These are phyloP conservation scores for Xylariaceae sp. DNA, from an alignment of 2,329 filamentous ascomycete genomes.

Conservation along the genomic window DNA sequence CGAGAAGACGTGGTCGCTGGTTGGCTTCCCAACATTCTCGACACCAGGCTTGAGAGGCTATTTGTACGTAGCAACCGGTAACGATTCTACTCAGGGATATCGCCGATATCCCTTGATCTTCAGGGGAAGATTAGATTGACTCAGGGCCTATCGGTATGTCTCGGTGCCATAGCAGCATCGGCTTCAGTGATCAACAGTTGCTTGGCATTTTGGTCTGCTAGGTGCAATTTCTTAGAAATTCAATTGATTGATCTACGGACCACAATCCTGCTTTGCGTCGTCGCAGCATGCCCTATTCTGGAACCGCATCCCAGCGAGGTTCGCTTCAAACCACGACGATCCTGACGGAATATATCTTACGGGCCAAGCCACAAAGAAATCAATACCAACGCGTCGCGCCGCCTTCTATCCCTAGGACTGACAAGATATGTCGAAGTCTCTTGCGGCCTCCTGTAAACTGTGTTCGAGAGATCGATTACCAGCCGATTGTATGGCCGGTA, in stretches of 20 bases:
- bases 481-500: neutral
- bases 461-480: neutral
- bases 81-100: neutral
- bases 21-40: neutral
- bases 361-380: neutral
- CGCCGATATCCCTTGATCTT: constrained; percentile 9
- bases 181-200: constrained; percentile 2
- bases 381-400: neutral
- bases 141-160: constrained; percentile 56
- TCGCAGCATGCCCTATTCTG: constrained; percentile 1
- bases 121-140: constrained; percentile 71
- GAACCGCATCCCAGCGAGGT: too few relatives aligned
- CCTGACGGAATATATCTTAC: neutral
- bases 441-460: neutral
- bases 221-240: constrained; percentile 15
- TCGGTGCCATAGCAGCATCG: neutral
- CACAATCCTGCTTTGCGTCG: neutral
- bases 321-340: too few relatives aligned
- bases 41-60: neutral
- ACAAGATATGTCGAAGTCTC: neutral
- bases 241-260: constrained; percentile 4
- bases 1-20: constrained; percentile 12
- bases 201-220: neutral
- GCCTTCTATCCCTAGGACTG: too few relatives aligned
- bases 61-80: constrained; percentile 14